phyloP scores from a whole-genome alignment of 345 rosid genomes.

The Hibiscus trionum region DNA sequence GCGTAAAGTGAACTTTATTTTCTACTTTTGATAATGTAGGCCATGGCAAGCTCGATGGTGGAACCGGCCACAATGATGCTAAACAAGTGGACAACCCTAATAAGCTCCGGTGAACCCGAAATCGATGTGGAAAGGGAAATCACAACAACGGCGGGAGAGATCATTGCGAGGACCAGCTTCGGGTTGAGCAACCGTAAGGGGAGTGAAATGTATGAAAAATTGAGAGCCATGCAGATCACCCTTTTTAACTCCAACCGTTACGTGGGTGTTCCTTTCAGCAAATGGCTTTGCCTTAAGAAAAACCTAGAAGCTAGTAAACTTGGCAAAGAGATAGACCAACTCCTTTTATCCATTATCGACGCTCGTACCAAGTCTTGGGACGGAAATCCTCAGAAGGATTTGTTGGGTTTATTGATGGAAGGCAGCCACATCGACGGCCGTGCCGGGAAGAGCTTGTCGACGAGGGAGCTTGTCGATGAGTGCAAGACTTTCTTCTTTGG shows the following conservation, averaged over 20 bases:
- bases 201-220: constrained; percentile 44
- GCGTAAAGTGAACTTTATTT: not conserved
- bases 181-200: constrained; percentile 56
- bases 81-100: constrained; percentile 45
- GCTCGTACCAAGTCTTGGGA: constrained; percentile 30
- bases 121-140: constrained; percentile 76
- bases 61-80: constrained; percentile 71
- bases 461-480: constrained; percentile 69
- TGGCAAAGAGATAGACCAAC: constrained; percentile 65
- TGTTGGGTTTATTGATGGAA: constrained; percentile 54
- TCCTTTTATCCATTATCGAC: constrained; percentile 47
- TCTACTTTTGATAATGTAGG: constrained; percentile 27
- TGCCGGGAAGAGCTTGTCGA: constrained; percentile 36
- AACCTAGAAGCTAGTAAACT: constrained; percentile 43
- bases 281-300: constrained; percentile 41
- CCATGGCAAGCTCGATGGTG: constrained; percentile 72
- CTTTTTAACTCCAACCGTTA: constrained; percentile 72
- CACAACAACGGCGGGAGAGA: constrained; percentile 67
- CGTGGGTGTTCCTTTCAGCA: constrained; percentile 83
- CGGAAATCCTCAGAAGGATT: constrained; percentile 26
- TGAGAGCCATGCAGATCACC: constrained; percentile 62
- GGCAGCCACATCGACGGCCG: constrained; percentile 26
- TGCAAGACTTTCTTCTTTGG: constrained; percentile 95
- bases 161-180: constrained; percentile 78
- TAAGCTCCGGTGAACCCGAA: constrained; percentile 39